Evolutionary conservation across 345 rosid species (phyloP).

Genomic region (Barbarea vulgaris): DNA sequence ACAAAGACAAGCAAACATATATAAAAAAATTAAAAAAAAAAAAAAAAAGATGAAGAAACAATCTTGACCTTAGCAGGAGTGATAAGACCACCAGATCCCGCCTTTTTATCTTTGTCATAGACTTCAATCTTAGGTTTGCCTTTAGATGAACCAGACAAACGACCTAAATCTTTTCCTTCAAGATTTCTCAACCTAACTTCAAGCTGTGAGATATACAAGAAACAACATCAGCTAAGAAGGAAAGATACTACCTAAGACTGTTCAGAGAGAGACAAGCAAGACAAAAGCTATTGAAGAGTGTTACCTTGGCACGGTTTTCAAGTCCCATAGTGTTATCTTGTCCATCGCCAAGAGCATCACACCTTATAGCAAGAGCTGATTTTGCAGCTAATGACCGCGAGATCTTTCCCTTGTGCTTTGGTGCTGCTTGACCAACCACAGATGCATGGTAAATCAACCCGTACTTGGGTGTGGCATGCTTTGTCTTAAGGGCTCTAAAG

Average conservation of each 20-base stretch:
- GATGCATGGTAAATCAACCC: slow-evolving; percentile 87
- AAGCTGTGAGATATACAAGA: slow-evolving; percentile 48
- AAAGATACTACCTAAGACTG: not conserved
- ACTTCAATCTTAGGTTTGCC: slow-evolving; percentile 91
- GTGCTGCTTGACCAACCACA: slow-evolving; percentile 74
- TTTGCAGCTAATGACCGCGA: slow-evolving; percentile 80
- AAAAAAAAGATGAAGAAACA: not conserved
- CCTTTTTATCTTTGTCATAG: slow-evolving; percentile 81
- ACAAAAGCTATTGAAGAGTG: not conserved
- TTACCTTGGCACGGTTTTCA: slow-evolving; percentile 73
- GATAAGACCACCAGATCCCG: slow-evolving; percentile 64
- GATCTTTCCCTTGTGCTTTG: slow-evolving; percentile 78
- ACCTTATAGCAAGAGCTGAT: slow-evolving; percentile 65
- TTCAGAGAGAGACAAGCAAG: not conserved
- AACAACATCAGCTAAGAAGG: not conserved
- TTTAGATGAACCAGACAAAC: slow-evolving; percentile 79
- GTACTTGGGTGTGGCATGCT: slow-evolving; percentile 81
- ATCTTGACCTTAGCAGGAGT: slow-evolving; percentile 76
- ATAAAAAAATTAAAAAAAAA: not conserved
- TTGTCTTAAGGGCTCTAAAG: slow-evolving; percentile 82
- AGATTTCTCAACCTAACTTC: slow-evolving; percentile 78
- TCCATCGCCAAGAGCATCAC: slow-evolving; percentile 78
- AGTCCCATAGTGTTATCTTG: slow-evolving; percentile 72
- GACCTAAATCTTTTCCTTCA: slow-evolving; percentile 78
- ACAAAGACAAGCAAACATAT: not conserved